Evolutionary conservation across 345 rosid genomes (phyloP).

Genomic region (Eucalyptus pauciflora): DNA sequence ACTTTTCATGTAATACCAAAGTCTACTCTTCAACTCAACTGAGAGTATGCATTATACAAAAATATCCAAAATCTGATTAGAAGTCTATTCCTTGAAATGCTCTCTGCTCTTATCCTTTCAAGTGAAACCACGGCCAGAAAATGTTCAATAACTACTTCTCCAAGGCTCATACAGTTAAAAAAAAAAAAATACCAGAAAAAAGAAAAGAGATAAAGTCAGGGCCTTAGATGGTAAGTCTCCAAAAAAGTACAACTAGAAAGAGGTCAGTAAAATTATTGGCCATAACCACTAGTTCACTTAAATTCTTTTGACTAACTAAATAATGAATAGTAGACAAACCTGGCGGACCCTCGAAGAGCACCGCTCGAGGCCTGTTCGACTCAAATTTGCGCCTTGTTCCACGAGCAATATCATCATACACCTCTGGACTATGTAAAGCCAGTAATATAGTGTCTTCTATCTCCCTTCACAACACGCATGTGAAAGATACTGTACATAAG

Average conservation of each 20-base stretch:
- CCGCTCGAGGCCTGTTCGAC: conserved; percentile 90
- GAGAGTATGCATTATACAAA: not conserved
- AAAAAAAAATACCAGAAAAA: not conserved
- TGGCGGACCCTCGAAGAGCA: conserved; percentile 96
- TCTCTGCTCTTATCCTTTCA: not conserved
- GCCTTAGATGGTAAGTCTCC: not conserved
- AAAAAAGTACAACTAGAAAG: not conserved
- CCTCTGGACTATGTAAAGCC: conserved; percentile 80
- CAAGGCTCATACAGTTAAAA: not conserved
- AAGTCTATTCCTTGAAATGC: not conserved
- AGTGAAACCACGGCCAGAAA: not conserved
- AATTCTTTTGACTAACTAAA: not conserved
- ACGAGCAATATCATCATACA: conserved; percentile 87
- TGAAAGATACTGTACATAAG: not conserved
- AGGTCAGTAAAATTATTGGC: not conserved
- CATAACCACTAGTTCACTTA: not conserved
- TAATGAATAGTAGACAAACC: conserved; percentile 26
- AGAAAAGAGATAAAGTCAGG: not conserved
- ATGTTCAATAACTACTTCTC: not conserved
- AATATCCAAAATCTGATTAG: not conserved
- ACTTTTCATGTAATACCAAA: not conserved
- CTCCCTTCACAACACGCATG: conserved; percentile 39
- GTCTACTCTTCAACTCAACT: not conserved
- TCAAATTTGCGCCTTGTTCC: conserved; percentile 79
- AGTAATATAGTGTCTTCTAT: conserved; percentile 84